A percentile compares a stretch with the other conserved stretches of the same genome.
Conservation (phyloP, 805 yeast species). For the Kodamaea kaohsiungensis region DNA sequence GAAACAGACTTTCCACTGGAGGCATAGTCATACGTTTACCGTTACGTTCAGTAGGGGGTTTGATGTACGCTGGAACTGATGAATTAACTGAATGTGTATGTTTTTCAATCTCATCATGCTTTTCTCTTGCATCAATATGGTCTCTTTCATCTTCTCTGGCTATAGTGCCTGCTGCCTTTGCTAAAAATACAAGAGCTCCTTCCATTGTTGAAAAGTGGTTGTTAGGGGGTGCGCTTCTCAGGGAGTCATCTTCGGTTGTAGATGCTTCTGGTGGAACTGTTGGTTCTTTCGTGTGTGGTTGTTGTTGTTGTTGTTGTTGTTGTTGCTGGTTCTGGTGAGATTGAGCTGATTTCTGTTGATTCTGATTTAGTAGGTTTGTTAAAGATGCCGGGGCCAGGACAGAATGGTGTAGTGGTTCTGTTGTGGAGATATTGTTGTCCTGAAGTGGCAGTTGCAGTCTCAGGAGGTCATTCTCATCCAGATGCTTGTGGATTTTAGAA, state of each 20-base stretch:
- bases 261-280: slow-evolving; percentile 1
- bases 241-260: slow-evolving; percentile 3
- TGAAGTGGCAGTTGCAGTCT: background rate
- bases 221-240: slow-evolving; percentile 5
- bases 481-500: background rate
- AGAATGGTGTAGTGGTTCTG: background rate
- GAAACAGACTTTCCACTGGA: slow-evolving; percentile 40
- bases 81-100: background rate
- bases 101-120: slow-evolving; percentile 49
- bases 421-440: background rate
- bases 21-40: slow-evolving; percentile 40
- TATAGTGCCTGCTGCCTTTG: slow-evolving; percentile 77
- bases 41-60: slow-evolving; percentile 12
- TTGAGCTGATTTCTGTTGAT: background rate
- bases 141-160: slow-evolving; percentile 70
- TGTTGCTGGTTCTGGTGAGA: background rate
- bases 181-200: slow-evolving; percentile 70
- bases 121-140: slow-evolving; percentile 52
- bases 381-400: slow-evolving; percentile 10
- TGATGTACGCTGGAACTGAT: slow-evolving; percentile 23
- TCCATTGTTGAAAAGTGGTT: slow-evolving; percentile 45
- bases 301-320: background rate
- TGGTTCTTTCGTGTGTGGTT: background rate
- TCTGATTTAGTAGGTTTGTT: slow-evolving; percentile 16
- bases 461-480: background rate